Base-by-base conservation (phyloP, 2,329 filamentous ascomycete genomes). In the Daldinia sp. region DNA sequence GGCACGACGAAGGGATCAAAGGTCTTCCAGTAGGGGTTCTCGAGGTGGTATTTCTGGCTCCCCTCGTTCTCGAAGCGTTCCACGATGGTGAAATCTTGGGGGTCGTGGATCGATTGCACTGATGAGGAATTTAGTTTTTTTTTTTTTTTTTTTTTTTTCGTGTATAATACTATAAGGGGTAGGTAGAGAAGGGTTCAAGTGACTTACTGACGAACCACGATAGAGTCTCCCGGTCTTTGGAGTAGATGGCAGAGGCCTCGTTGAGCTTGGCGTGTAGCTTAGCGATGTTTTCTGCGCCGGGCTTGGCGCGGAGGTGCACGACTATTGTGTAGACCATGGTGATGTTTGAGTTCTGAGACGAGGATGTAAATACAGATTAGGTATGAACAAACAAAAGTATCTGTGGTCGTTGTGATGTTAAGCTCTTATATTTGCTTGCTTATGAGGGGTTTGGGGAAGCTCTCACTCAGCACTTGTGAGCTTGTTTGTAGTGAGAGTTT, bases 1-100 rank as follows among this genome's bases (percentile, higher is more conserved):
- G 91, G 91, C 54, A 88, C 83, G 33, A 93, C 90, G 74, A 92
- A 93, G 4, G 90, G 89, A 77, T 93, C 90, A 74, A 93, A 93
- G 0, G 90, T 92, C 82, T 92, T 86, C 89, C 89, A 92, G 83
- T 92, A 92, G 0, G 90, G 90, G 79, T 92, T 92, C 75, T 87
- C 85, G 18, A 90, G 83, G 76, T 90, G 88, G 74, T 89, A 89
- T 71, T 88, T 85, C 77, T 90, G 88, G 75, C 82, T 85, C 81
- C 86, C 72, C 60, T 93, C 91, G 67, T 89, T 84, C 74, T 87
- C 85, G 79, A 92, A 93, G 35, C 91, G 83, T 81, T 93, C 91
- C 53, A 93, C 90, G 74, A 93, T 92, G 54, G 89, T 92, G 80
- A 93, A 93, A 56, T 89, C 88, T 65, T 90, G 84, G 50, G 85